Evolutionary conservation across 495 filamentous ascomycete species (phyloP), one percentile per base, ranked within the genome.

Genomic region (Hypoxylon cercidicola): DNA sequence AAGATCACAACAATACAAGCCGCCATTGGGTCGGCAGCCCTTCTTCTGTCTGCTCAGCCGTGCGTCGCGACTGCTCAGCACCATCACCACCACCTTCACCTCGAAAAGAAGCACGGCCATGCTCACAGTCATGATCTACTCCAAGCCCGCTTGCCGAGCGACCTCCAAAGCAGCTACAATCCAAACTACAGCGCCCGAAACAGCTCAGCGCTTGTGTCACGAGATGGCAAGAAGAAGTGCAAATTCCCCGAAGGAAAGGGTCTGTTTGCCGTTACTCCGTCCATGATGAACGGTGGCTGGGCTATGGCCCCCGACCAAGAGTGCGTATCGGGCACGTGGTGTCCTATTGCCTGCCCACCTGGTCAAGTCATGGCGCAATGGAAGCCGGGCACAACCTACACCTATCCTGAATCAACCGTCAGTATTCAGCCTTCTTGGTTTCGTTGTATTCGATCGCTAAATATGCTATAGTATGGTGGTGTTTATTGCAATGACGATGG

Each of bases 321-420:
- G 20, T 95, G 91, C 71, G 76, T 78, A 44, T 83, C 89, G 5
- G 89, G 87, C 13, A 85, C 78, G 57, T 93, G 87, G 75, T 95
- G 91, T 70, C 91, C 91, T 3, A 89, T 91, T 60, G 91, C 91
- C 39, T 95, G 91, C 62, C 88, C 87, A 39, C 72, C 90, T 0
- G 90, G 90, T 25, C 83, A 92, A 73, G 83, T 93, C 12, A 91
- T 88, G 78, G 86, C 87, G 66, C 91, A 95, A 74, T 95, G 91
- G 91, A 86, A 92, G 73, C 75, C 85, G 20, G 85, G 86, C 30
- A 90, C 88, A 7, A 82, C 78, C 2, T 93, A 93, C 71, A 75
- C 72, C 20, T 92, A 88, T 64, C 89, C 90, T 1, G 69, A 84
- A 66, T 93, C 90, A 5, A 91, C 91, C 85, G 90, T 93, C 76